Evolutionary conservation across 192 early-diverging fungal genomes (phyloP).

Genomic region (Coemansia nantahalensis): DNA sequence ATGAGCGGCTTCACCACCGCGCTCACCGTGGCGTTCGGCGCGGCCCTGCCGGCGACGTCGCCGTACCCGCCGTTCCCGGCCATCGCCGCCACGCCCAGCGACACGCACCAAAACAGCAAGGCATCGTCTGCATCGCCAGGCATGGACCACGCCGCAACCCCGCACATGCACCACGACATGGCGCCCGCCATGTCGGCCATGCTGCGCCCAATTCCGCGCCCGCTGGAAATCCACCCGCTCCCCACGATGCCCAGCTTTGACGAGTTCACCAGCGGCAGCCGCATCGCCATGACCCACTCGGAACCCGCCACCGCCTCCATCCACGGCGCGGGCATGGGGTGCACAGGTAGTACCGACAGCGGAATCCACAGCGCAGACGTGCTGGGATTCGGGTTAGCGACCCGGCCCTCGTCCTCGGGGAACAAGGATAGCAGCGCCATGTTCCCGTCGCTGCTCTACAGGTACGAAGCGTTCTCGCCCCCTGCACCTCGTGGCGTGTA

Average conservation of each 20-base stretch:
- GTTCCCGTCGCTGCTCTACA: constrained; percentile 46
- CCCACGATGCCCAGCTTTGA: neutral
- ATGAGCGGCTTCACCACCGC: constrained; percentile 1
- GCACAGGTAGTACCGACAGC: constrained; percentile 15
- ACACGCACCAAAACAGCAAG: constrained; percentile 11
- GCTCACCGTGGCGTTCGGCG: neutral
- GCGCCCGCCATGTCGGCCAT: constrained; percentile 8
- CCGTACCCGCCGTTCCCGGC: constrained; percentile 17
- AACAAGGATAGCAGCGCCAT: constrained; percentile 21
- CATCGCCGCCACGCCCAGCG: constrained; percentile 9
- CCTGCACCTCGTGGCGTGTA: neutral
- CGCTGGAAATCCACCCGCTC: constrained; percentile 4
- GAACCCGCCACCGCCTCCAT: constrained; percentile 9
- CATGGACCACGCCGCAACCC: constrained; percentile 3
- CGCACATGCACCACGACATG: constrained; percentile 6
- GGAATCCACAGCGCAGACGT: constrained; percentile 33
- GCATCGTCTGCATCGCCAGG: constrained; percentile 24
- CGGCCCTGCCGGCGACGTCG: constrained; percentile 8
- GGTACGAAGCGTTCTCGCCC: constrained; percentile 28
- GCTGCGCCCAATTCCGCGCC: constrained; percentile 8
- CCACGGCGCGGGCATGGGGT: constrained; percentile 5
- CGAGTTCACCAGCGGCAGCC: neutral
- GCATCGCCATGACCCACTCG: constrained; percentile 13
- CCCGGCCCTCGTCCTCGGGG: constrained; percentile 9
- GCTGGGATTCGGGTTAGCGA: constrained; percentile 22